Percentiles rank a stretch among this genome's conserved stretches.
Conservation (phyloP, 73 alveolate genomes). For the Paramecium pentaurelia region DNA sequence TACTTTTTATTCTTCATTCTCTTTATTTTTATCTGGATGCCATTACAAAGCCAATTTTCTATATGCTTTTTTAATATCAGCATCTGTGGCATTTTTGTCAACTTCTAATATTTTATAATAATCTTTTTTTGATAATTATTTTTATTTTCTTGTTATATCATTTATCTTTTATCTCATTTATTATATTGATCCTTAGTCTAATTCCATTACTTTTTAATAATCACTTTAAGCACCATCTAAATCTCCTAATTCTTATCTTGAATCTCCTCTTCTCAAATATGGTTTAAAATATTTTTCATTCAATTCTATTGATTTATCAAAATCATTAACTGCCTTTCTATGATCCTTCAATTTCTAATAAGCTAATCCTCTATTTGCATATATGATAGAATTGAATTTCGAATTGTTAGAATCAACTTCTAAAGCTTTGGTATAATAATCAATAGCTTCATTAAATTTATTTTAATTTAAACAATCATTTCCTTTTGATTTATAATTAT, state of each 20-base stretch:
- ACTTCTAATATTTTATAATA: constrained; percentile 93
- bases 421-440: constrained; percentile 84
- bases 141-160: constrained; percentile 77
- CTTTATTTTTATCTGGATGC: constrained; percentile 97
- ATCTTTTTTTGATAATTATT: constrained; percentile 89
- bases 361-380: constrained; percentile 89
- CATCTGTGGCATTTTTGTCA: constrained; percentile 80
- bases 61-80: constrained; percentile 94
- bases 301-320: constrained; percentile 77
- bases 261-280: constrained; percentile 90
- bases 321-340: constrained; percentile 88
- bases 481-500: constrained; percentile 83
- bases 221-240: constrained; percentile 92
- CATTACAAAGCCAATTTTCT: constrained; percentile 88
- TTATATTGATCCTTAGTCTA: constrained; percentile 72
- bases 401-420: constrained; percentile 84
- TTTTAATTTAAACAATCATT: constrained; percentile 72
- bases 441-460: constrained; percentile 85
- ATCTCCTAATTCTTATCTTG: constrained; percentile 77
- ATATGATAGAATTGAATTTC: constrained; percentile 78
- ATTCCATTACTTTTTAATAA: constrained; percentile 82
- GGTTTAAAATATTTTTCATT: constrained; percentile 90
- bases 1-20: constrained; percentile 73
- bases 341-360: constrained; percentile 73
- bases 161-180: constrained; percentile 73